Evolutionary conservation across 2,329 filamentous ascomycete genomes (phyloP), one percentile per base, ranked within the genome.

Genomic region (Botryotinia globosa): DNA sequence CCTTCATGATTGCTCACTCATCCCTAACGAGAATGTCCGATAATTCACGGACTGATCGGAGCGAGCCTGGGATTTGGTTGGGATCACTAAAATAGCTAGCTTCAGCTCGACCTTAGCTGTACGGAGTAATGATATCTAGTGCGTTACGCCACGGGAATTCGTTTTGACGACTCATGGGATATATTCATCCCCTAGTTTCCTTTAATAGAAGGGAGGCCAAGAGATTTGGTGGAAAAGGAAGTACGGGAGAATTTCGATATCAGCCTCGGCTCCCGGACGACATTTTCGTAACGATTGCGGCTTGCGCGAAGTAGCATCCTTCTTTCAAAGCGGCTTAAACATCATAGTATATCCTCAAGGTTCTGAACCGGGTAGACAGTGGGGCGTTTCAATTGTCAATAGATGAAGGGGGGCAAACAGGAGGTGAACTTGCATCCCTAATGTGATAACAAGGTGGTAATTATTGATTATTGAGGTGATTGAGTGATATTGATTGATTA

Each of bases 191-290:
- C 32, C 34, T 42, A 61, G 22, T 61, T n/a, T 39, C 22, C 34
- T 3, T 8, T 25, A 16, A 34, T n/a, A 61, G 37, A 42, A 63
- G 39, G 25, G 59, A 37, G 37, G 37, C 58, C 58, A 3, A 8
- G 7, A 37, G 6, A 1, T 7, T 61, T 37, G 20, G 34, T 39
- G 32, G 14, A 42, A 42, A 37, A n/a, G 20, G 22, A 29, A 18
- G 34, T 42, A 42, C 59, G 59, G 37, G 59, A 62, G 25, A 42
- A 62, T 39, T 42, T 62, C 25, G 25, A 62, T 42, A n/a, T 62
- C 59, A 62, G 25, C 59, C 59, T 62, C 25, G 59, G 59, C 59
- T 42, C n/a, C 59, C 59, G 59, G 59, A 62, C 25, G 7, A 62
- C n/a, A n/a, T 62, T 25, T 62, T 29, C n/a, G 8, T 5, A n/a